phyloP scores from a whole-genome alignment of 441 rosid species.

The Pelargonium australe region DNA sequence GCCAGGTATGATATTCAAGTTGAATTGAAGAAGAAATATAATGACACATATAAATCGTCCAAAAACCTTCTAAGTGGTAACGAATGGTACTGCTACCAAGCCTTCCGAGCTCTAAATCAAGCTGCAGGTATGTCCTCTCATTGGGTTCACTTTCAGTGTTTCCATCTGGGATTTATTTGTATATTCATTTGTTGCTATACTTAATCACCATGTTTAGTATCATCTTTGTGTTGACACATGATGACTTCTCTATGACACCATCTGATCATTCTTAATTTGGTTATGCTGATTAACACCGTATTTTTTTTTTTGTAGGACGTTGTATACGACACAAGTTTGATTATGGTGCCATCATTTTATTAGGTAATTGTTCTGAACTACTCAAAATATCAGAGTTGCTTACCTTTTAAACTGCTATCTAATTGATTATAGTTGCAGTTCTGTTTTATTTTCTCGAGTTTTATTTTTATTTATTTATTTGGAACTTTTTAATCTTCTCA shows the following conservation, averaged over 20 bases:
- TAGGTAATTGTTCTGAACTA: conserved; percentile 48
- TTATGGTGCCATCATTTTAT: conserved; percentile 85
- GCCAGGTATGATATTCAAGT: conserved; percentile 78
- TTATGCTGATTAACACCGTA: neutral
- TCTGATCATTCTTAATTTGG: conserved; percentile 6
- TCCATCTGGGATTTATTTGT: conserved; percentile 8
- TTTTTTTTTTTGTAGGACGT: conserved; percentile 52
- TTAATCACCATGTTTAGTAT: neutral
- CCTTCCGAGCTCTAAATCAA: conserved; percentile 95
- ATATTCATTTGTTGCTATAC: conserved; percentile 9
- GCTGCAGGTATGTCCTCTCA: conserved; percentile 59
- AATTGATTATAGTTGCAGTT: neutral
- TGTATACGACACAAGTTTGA: conserved; percentile 87
- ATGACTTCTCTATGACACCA: conserved; percentile 7
- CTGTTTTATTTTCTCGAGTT: too few species aligned
- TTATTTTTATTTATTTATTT: too few species aligned
- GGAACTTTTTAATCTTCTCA: neutral
- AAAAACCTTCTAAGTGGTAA: conserved; percentile 80
- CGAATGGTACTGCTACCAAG: conserved; percentile 99
- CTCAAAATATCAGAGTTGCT: neutral
- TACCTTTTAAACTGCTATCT: neutral
- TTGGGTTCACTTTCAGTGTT: conserved; percentile 16
- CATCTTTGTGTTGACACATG: neutral
- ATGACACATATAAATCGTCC: conserved; percentile 68
- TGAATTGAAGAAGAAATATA: conserved; percentile 75